Evolutionary conservation across 1,284 basidiomycete species (phyloP).

Genomic region (Cyathus olla): DNA sequence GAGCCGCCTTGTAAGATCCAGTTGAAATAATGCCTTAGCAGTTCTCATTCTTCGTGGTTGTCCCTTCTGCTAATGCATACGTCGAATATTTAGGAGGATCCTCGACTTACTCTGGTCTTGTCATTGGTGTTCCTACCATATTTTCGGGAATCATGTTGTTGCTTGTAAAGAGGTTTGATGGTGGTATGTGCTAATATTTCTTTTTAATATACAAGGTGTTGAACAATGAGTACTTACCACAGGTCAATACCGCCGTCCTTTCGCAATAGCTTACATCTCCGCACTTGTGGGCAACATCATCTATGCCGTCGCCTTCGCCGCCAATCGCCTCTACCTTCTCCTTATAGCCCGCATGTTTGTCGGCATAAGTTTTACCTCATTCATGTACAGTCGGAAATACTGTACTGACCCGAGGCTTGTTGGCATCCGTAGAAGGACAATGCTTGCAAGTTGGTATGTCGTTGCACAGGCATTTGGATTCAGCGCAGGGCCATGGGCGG

Average conservation of each 20-base stretch:
- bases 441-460: constrained; percentile 37
- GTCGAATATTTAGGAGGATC: constrained; percentile 71
- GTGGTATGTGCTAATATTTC: constrained; percentile 48
- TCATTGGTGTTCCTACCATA: constrained; percentile 76
- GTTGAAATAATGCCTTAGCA: constrained; percentile 24
- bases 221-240: not conserved
- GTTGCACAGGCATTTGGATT: constrained; percentile 74
- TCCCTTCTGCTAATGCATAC: constrained; percentile 74
- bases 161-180: constrained; percentile 65
- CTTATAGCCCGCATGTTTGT: constrained; percentile 60
- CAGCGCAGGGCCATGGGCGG: constrained; percentile 73
- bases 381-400: constrained; percentile 68
- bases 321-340: constrained; percentile 56
- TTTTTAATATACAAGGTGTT: not conserved
- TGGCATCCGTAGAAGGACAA: constrained; percentile 71
- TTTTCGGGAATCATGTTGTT: constrained; percentile 69
- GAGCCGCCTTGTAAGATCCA: not conserved
- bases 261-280: constrained; percentile 53
- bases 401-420: constrained; percentile 76
- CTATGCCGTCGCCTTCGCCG: constrained; percentile 52
- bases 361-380: constrained; percentile 58
- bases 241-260: constrained; percentile 66
- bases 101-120: constrained; percentile 74
- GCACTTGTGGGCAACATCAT: constrained; percentile 51
- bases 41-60: constrained; percentile 77